Base-by-base conservation (phyloP, 108 stramenopile genomes). In the Mayamaea pseudoterrestris region DNA sequence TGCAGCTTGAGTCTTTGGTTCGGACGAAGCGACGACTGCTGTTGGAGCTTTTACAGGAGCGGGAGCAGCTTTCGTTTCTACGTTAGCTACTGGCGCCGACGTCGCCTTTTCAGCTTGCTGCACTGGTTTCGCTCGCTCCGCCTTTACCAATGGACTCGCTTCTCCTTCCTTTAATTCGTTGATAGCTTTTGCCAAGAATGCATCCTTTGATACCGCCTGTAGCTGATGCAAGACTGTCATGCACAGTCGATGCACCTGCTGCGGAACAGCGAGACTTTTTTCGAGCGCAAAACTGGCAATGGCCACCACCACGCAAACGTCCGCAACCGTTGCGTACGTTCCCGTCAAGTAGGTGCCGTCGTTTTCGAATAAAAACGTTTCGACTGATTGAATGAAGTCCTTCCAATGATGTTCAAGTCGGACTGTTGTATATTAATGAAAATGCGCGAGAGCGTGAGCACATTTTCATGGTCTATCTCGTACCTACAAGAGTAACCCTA, bases 241-340 rank as follows among this genome's bases (percentile, higher is more conserved):
- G 25, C 21, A 41, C 53, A 40, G 42, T 25, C 39, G 48, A 41
- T 41, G 31, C 1, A 35, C 27, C 25, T 58, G 48, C 8, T 26
- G 48, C 6, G 57, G 53, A 7, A 8, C 7, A 42, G 41, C 16
- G 28, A 54, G 53, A 9, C 14, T 26, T 8, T 17, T 43, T 2
- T 30, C 21, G 2, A 16, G 27, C 20, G 11, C 41, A 3, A 42
- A 3, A n/a, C 17, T 14, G 26, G 57, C 60, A 46, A 60, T 39
- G 60, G 55, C 53, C 18, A 65, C 27, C 11, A 49, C 50, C n/a
- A 58, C 50, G 29, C 53, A 60, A 22, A 65, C 45, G 45, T 71
- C 70, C 1, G 64, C 70, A 21, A 59, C 55, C 36, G 53, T 59
- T 2, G 48, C 27, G 2, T n/a, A 8, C 2, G 24, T 31, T 2